Conservation (phyloP, 305 asterid genomes). For the Fraxinus sp. region DNA sequence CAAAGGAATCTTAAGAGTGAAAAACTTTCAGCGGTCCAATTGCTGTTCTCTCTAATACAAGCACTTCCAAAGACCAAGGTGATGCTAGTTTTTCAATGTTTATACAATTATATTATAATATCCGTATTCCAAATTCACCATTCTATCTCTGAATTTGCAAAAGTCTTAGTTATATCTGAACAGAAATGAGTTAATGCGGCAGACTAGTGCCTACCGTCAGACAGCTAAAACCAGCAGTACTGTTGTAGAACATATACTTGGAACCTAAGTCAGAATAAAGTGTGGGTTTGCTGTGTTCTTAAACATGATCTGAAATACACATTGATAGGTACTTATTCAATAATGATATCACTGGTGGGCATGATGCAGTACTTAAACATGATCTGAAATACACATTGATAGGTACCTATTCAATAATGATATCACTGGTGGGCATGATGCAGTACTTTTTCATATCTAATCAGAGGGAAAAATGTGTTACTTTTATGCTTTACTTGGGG, state of each 20-base stretch:
- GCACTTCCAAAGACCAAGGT: not conserved
- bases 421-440: not conserved
- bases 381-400: not conserved
- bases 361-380: not conserved
- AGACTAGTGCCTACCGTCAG: not conserved
- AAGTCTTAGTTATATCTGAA: not conserved
- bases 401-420: not conserved
- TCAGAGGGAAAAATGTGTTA: not conserved
- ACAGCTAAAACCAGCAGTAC: not conserved
- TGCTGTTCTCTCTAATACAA: not conserved
- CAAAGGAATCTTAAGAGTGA: conserved; percentile 4
- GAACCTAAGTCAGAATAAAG: not conserved
- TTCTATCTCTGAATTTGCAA: not conserved
- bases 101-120: not conserved
- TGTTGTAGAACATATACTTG: not conserved
- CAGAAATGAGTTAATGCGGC: not conserved
- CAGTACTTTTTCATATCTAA: not conserved
- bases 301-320: not conserved
- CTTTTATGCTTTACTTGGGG: not conserved
- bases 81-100: not conserved
- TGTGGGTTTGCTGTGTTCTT: not conserved
- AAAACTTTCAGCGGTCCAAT: not conserved
- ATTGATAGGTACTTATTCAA: not conserved
- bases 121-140: not conserved
- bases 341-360: not conserved